A percentile compares a stretch with the other conserved stretches of the same genome.
These are phyloP conservation scores for Lipomyces orientalis DNA, from an alignment of 805 yeast genomes.

Conservation along the genomic window DNA sequence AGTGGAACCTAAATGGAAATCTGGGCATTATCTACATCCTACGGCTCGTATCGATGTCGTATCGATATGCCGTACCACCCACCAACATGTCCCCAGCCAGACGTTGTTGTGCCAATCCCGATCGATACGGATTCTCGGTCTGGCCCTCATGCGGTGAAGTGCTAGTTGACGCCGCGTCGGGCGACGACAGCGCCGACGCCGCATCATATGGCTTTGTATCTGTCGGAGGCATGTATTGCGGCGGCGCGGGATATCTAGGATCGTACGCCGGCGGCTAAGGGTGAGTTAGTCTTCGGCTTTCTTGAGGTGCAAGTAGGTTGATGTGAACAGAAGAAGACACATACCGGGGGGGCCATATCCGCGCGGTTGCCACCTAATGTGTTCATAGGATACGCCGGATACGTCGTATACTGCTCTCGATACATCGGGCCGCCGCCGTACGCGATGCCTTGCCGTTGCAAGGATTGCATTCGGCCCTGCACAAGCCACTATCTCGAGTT, in stretches of 20 bases:
- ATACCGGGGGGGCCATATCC: constrained; percentile 15
- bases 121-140: not conserved
- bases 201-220: constrained; percentile 14
- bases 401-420: constrained; percentile 23
- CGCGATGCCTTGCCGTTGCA: constrained; percentile 9
- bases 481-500: constrained; percentile 29
- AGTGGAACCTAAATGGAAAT: too few relatives aligned
- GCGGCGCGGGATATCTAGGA: constrained; percentile 33
- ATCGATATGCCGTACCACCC: constrained; percentile 13
- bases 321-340: not conserved
- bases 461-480: constrained; percentile 12
- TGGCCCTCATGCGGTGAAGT: constrained; percentile 9
- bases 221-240: constrained; percentile 19
- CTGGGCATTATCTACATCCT: not conserved
- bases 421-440: constrained; percentile 19
- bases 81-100: constrained; percentile 7
- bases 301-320: not conserved
- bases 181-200: constrained; percentile 3
- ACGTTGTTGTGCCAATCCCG: not conserved
- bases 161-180: not conserved
- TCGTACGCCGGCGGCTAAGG: constrained; percentile 36
- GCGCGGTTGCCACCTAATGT: constrained; percentile 10
- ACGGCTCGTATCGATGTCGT: not conserved
- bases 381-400: constrained; percentile 28
- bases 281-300: not conserved